Conservation (phyloP, 495 filamentous ascomycete genomes). For the Penicillium roqueforti region DNA sequence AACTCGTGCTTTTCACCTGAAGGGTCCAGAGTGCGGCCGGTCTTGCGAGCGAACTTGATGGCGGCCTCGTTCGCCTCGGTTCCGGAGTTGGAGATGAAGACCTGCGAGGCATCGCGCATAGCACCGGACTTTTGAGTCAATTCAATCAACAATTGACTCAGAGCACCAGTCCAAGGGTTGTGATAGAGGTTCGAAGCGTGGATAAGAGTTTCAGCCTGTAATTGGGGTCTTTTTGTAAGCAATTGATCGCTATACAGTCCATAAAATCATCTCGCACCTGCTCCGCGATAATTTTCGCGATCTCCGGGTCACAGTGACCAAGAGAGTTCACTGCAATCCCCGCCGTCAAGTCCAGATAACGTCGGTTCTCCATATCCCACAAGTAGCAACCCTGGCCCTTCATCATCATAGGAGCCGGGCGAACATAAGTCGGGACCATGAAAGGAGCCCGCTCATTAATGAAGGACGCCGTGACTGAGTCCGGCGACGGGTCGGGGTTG, state of each 20-base stretch:
- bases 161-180: conserved; percentile 85
- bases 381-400: conserved; percentile 81
- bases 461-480: conserved; percentile 72
- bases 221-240: conserved; percentile 13
- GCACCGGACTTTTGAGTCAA: conserved; percentile 68
- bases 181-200: conserved; percentile 95
- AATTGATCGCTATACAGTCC: neutral
- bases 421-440: conserved; percentile 94
- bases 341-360: conserved; percentile 90
- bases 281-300: conserved; percentile 63
- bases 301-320: conserved; percentile 77
- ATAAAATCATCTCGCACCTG: conserved; percentile 51
- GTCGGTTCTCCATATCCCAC: conserved; percentile 83
- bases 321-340: conserved; percentile 94
- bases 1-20: conserved; percentile 75
- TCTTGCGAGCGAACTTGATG: conserved; percentile 93
- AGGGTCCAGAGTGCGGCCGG: conserved; percentile 67
- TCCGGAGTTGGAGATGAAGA: conserved; percentile 93
- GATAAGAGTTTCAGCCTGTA: conserved; percentile 67
- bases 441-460: conserved; percentile 68
- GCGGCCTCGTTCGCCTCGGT: conserved; percentile 96
- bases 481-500: conserved; percentile 70
- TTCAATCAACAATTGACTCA: conserved; percentile 80
- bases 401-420: conserved; percentile 85
- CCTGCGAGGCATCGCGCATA: conserved; percentile 75